Evolutionary conservation across 2,329 filamentous ascomycete genomes (phyloP), one percentile per base, ranked within the genome.

Genomic region (Bipolaris sorokiniana): DNA sequence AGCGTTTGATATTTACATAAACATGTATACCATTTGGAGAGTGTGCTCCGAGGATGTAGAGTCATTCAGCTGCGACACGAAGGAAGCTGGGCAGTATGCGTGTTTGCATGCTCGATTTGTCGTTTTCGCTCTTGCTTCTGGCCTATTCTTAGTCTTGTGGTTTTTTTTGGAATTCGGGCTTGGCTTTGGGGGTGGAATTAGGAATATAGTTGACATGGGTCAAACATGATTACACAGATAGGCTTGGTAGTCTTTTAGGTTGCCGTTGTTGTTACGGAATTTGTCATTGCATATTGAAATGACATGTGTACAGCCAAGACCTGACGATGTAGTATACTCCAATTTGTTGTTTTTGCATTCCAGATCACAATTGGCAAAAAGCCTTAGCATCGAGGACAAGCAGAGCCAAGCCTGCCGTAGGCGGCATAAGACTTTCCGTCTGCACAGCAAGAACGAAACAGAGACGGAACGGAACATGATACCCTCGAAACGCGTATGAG

Each of bases 151-250:
- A 31, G 28, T 11, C 4, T 13, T 11, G 28, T 31, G 10, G 9
- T 5, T 31, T 31, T 31, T 22, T 31, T 31, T 5, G 10, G 28
- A 31, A 31, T 31, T 31, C 1, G 3, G 28, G 10, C 28, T 31
- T 31, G 10, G 28, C 28, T 13, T 31, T 31, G 28, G 28, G 28
- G 10, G 28, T 31, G 41, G 31, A 28, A 34, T 22, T 1, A 11
- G 13, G 15, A 15, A 13, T 6, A 34, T n/a, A 48, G 3, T 16
- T 3, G 7, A 26, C 50, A 23, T 22, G 33, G 11, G 2, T 51
- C 22, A n/a, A 33, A 13, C 36, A 22, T 31, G 40, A 22, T 11
- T n/a, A 51, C 55, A 31, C 18, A 57, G 62, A 11, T 45, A 5
- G 34, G 15, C n/a, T n/a, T 36, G 34, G 34, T 36, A n/a, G 34